Evolutionary conservation across 225 moss, liverwort and hornwort genomes (phyloP).

Genomic region (Polytrichum commune): DNA sequence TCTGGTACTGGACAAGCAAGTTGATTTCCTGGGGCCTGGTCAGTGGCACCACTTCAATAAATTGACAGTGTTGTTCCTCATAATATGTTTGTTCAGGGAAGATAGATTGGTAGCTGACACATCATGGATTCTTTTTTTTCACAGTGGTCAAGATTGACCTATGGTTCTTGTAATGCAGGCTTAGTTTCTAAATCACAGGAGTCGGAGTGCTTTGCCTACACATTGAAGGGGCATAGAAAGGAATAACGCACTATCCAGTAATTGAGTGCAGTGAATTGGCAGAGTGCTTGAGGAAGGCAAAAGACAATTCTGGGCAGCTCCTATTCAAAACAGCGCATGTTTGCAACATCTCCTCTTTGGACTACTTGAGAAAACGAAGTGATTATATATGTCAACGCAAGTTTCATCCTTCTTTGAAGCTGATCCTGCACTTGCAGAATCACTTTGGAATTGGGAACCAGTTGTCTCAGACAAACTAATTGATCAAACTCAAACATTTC

Average conservation of each 20-base stretch:
- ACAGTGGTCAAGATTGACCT: no score
- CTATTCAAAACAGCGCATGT: slow-evolving; percentile 76
- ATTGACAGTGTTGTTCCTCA: no score
- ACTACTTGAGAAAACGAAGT: slow-evolving; percentile 49
- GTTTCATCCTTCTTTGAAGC: slow-evolving; percentile 78
- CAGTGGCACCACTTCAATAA: no score
- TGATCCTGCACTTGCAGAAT: slow-evolving; percentile 49
- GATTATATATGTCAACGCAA: slow-evolving; percentile 37
- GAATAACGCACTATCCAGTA: slow-evolving; percentile 46
- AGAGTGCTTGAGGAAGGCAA: slow-evolving; percentile 45
- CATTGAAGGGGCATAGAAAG: slow-evolving; percentile 13
- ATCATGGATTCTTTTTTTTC: no score
- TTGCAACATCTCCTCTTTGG: slow-evolving; percentile 84
- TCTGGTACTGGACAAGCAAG: no score
- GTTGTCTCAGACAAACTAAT: slow-evolving; percentile 64
- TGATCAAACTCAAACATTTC: slow-evolving; percentile 81
- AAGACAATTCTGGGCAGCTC: slow-evolving; percentile 45
- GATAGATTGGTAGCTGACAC: no score
- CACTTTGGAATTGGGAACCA: slow-evolving; percentile 31
- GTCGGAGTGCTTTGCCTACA: slow-evolving; percentile 79
- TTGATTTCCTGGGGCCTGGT: no score
- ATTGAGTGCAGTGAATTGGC: slow-evolving; percentile 83
- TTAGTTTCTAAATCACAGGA: slow-evolving; percentile 90
- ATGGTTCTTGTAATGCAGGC: slow-evolving; percentile 38
- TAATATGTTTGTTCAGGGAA: no score